Evolutionary conservation across 1,284 basidiomycete genomes (phyloP), one percentile per base, ranked within the genome.

Genomic region (Apiotrichum porosum): DNA sequence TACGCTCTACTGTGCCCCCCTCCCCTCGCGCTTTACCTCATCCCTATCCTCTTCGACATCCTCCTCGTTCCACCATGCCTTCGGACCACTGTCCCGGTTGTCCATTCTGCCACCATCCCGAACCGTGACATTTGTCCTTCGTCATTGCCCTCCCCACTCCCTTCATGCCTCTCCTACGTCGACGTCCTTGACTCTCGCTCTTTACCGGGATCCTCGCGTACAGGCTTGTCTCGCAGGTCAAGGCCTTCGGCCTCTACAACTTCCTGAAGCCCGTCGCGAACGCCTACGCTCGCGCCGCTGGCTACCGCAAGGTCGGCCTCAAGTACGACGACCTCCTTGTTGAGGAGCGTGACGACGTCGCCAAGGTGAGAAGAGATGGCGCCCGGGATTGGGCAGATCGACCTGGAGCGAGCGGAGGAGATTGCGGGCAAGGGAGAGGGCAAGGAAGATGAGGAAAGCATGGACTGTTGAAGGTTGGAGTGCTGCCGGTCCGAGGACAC

Each of bases 321-420:
- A 84, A 82, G 69, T 95, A 95, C 75, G 94, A 98, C 72, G 94
- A 98, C 80, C 81, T 98, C 63, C 77, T 97, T 57, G 77, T 86
- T 51, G 92, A 97, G 76, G 94, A 97, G 77, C 81, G 83, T 52
- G 76, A 78, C 18, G 81, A 84, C 56, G 88, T 95, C 30, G 86
- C 95, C 75, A 83, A 87, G 80, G 93, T 91, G 66, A 39, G 72
- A 21, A 15, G 9, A 22, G 14, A 43, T 6, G 32, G 14, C 15
- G 14, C 2, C 15, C 14, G 3, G 32, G 32, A 19, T 23, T 31
- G 19, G 36, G 19, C 6, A 24, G 26, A 38, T 31, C 85, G n/a
- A n/a, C n/a, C n/a, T n/a, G n/a, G n/a, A n/a, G n/a, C n/a, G n/a
- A n/a, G n/a, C n/a, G n/a, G n/a, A n/a, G 84, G 19, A 86, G 68